Percentiles rank a stretch among this genome's conserved stretches.
phyloP scores from a whole-genome alignment of 768 basidiomycete species.

The Pholiota microspora region DNA sequence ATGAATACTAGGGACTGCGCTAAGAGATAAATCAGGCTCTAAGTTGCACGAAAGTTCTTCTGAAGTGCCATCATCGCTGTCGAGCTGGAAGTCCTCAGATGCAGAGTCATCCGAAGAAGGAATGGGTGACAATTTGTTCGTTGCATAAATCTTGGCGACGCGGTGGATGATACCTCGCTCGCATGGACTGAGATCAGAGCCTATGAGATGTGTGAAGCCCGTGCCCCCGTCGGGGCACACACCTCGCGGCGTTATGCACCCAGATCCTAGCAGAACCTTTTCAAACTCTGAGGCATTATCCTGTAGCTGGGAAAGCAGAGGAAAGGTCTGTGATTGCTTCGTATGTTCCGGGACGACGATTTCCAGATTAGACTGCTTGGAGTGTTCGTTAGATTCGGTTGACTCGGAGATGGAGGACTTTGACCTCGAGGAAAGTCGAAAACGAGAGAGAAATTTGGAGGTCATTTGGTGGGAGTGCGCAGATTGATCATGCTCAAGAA shows the following conservation, averaged over 20 bases:
- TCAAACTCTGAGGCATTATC: slow-evolving; percentile 37
- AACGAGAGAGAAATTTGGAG: neutral
- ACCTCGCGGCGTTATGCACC: slow-evolving; percentile 20
- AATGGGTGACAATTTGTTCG: slow-evolving; percentile 27
- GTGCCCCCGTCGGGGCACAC: slow-evolving; percentile 21
- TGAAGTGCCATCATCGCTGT: slow-evolving; percentile 11
- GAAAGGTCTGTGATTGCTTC: slow-evolving; percentile 6
- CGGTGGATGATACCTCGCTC: slow-evolving; percentile 33
- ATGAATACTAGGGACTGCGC: slow-evolving; percentile 19
- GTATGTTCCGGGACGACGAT: neutral
- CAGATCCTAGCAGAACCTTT: slow-evolving; percentile 28
- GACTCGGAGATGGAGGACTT: neutral
- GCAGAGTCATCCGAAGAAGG: slow-evolving; percentile 7
- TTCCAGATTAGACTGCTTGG: neutral
- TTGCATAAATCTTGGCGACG: slow-evolving; percentile 37
- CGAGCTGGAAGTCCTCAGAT: slow-evolving; percentile 13
- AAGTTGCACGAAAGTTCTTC: slow-evolving; percentile 5
- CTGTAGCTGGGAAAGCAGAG: slow-evolving; percentile 34
- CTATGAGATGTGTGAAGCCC: slow-evolving; percentile 42
- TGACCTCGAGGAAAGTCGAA: neutral
- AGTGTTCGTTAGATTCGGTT: neutral
- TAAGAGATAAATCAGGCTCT: slow-evolving; percentile 1
- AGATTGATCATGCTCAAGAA: neutral
- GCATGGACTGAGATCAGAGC: slow-evolving; percentile 32
- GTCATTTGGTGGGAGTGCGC: neutral